phyloP scores from a whole-genome alignment of 164 flowering plant species.

The Taxillus chinensis region DNA sequence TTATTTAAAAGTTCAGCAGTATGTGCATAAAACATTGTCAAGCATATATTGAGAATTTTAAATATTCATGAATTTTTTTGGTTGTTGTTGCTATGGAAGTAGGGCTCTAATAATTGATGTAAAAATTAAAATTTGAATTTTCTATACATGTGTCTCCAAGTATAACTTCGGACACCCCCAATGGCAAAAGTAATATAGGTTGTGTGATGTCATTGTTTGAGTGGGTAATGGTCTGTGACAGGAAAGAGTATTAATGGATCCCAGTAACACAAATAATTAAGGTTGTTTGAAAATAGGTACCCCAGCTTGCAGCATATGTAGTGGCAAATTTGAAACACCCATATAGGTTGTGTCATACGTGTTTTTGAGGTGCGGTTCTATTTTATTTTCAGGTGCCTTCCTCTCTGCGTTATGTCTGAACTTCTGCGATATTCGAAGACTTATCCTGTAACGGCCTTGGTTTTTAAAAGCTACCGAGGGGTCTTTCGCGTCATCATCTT shows the following conservation, averaged over 20 bases:
- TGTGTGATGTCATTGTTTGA: not conserved
- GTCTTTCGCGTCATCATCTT: not conserved
- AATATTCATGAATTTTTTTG: too few relatives aligned
- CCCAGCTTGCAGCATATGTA: not conserved
- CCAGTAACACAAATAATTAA: not conserved
- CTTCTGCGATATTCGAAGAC: slow-evolving; percentile 72
- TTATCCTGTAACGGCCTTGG: slow-evolving; percentile 35
- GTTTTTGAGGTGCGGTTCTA: not conserved
- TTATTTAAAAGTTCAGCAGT: too few relatives aligned
- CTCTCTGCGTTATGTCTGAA: slow-evolving; percentile 49
- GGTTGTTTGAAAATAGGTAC: too few relatives aligned
- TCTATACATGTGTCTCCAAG: too few relatives aligned
- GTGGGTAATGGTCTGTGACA: not conserved
- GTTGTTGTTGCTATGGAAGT: too few relatives aligned
- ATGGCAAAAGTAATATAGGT: too few relatives aligned
- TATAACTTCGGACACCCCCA: too few relatives aligned
- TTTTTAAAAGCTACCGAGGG: slow-evolving; percentile 2
- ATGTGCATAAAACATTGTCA: too few relatives aligned
- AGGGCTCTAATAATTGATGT: too few relatives aligned
- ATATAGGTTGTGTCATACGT: not conserved
- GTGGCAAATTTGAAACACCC: not conserved
- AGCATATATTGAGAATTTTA: too few relatives aligned
- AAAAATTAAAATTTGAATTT: too few relatives aligned
- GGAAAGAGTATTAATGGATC: not conserved
- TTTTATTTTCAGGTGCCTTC: slow-evolving; percentile 54